Conservation (phyloP, 441 rosid species). For the Hura crepitans region DNA sequence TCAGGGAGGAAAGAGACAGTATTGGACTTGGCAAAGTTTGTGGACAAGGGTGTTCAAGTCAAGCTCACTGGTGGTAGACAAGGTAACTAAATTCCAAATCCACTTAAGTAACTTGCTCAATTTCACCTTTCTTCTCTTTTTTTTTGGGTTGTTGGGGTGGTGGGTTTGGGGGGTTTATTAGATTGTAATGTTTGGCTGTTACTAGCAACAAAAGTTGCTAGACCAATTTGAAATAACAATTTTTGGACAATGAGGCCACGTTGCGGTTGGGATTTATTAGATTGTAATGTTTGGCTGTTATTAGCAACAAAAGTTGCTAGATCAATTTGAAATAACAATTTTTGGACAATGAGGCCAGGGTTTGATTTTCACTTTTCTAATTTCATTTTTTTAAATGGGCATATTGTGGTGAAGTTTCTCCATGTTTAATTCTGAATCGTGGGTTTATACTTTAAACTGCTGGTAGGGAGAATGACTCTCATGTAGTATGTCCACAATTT, state of each 20-base stretch:
- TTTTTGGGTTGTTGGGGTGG: too few relatives aligned
- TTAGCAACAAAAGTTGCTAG: not conserved
- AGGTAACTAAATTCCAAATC: conserved; percentile 41
- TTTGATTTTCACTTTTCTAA: not conserved
- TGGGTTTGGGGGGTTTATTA: too few relatives aligned
- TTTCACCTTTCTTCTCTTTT: too few relatives aligned
- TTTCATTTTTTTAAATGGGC: not conserved
- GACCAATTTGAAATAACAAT: not conserved
- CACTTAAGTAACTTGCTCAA: not conserved
- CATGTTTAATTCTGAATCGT: not conserved
- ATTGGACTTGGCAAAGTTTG: conserved; percentile 86
- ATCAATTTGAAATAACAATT: not conserved
- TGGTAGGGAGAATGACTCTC: not conserved
- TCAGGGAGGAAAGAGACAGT: conserved; percentile 93
- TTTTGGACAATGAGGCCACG: not conserved
- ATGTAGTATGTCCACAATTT: not conserved
- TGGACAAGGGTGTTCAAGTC: conserved; percentile 89
- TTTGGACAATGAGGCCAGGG: not conserved
- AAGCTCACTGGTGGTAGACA: conserved; percentile 91
- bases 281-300: not conserved
- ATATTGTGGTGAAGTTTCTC: not conserved
- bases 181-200: not conserved
- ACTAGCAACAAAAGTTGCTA: not conserved
- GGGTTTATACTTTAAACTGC: not conserved
- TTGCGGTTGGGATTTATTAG: too few relatives aligned